Evolutionary conservation across 1,284 basidiomycete genomes (phyloP), one percentile per base, ranked within the genome.

Genomic region (Pulveroboletus sp.): DNA sequence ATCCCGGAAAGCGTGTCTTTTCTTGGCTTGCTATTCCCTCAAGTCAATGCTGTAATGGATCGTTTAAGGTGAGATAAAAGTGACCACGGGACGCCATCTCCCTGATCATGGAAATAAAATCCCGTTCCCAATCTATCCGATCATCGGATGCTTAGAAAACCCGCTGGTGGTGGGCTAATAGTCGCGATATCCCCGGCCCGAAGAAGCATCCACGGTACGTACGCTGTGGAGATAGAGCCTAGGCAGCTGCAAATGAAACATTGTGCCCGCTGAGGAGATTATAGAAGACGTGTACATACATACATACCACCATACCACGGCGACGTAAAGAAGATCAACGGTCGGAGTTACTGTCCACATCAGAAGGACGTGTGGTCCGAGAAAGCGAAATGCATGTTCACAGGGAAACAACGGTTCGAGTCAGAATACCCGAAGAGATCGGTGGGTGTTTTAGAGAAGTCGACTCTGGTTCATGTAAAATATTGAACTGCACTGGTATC

Each of bases 31-130:
- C 43, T 14, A 25, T 52, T 26, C 33, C 52, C 33, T 55, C 50
- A 44, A 45, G 35, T 53, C 8, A 22, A 62, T 66, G 66, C 52
- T 70, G 58, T 71, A 68, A 67, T 36, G 29, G 17, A 33, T 47
- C 43, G 43, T 57, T 66, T 52, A 49, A 67, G 57, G 26, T 56
- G 46, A 54, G 66, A 69, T 65, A 66, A 54, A 53, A 56, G 59
- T 58, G 54, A 54, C 14, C 29, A 58, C 43, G 49, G 43, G 45
- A 43, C 25, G 24, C 15, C 42, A 56, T 53, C 40, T 54, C 44
- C 47, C 47, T 57, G 46, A 57, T 50, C 52, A 68, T 51, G 57
- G 54, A 54, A 71, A 58, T 55, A 52, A 56, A 49, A 51, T 57
- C 31, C 40, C 63, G 42, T 29, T 52, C 40, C 6, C 36, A 58